Percentiles rank a stretch among this genome's conserved stretches.
Conservation (phyloP, 441 rosid species). For the Macaranga tanarius region DNA sequence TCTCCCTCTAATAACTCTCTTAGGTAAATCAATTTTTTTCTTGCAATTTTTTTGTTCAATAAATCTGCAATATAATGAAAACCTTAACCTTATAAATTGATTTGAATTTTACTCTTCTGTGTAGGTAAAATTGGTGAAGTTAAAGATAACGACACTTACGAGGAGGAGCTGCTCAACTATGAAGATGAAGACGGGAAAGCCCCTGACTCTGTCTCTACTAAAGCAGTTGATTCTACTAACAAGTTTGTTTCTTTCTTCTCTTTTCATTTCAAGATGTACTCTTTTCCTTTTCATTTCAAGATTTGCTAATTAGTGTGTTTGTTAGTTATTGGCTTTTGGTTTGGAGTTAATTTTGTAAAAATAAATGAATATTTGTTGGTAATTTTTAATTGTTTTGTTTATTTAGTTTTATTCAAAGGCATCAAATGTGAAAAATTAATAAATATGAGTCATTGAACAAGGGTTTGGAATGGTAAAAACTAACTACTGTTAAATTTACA, state of each 20-base stretch:
- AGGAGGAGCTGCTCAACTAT: slow-evolving; percentile 96
- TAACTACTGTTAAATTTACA: too few species aligned
- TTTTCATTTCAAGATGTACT: too few species aligned
- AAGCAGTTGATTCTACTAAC: slow-evolving; percentile 72
- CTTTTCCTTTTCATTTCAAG: neutral
- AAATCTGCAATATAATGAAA: neutral
- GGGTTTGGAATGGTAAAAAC: too few species aligned
- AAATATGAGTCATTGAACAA: too few species aligned
- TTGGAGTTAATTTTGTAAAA: neutral
- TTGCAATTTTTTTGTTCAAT: too few species aligned
- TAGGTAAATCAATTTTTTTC: too few species aligned
- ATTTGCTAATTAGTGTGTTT: too few species aligned
- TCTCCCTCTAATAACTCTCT: too few species aligned
- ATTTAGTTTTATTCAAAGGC: too few species aligned
- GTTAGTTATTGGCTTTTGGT: neutral
- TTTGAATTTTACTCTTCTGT: neutral
- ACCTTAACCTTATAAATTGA: neutral
- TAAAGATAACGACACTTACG: slow-evolving; percentile 88
- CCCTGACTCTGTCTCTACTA: slow-evolving; percentile 58
- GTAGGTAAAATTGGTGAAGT: slow-evolving; percentile 66
- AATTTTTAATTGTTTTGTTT: too few species aligned
- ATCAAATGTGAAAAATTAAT: too few species aligned
- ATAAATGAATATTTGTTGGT: neutral
- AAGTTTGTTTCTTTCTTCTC: too few species aligned
- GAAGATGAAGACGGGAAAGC: slow-evolving; percentile 91